phyloP scores from a whole-genome alignment of 768 basidiomycete genomes.

The Galerina sulciceps region DNA sequence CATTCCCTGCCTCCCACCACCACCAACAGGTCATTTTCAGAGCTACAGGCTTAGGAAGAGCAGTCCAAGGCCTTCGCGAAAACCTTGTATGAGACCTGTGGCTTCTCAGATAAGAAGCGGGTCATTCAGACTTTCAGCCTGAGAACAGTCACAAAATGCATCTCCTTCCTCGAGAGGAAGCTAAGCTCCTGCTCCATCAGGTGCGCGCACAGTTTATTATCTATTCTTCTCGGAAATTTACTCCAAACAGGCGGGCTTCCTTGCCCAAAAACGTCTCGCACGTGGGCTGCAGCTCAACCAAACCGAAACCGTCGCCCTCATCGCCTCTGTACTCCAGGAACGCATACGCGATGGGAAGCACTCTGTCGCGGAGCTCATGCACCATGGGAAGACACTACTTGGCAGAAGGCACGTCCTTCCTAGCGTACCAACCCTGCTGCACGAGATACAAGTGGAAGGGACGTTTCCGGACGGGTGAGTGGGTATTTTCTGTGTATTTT shows the following conservation, averaged over 20 bases:
- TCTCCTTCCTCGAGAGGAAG: conserved; percentile 75
- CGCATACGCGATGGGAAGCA: conserved; percentile 89
- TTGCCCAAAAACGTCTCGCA: conserved; percentile 94
- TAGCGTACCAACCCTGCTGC: conserved; percentile 72
- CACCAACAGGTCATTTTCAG: background rate
- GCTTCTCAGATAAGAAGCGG: no score
- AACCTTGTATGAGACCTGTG: background rate
- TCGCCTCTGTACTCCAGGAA: conserved; percentile 92
- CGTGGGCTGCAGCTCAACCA: conserved; percentile 89
- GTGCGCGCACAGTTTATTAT: conserved; percentile 23
- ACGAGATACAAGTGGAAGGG: conserved; percentile 94
- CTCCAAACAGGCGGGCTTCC: conserved; percentile 66
- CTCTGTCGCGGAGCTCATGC: conserved; percentile 91
- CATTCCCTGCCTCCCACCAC: background rate
- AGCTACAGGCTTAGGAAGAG: no score
- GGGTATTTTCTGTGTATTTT: background rate
- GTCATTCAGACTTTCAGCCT: no score
- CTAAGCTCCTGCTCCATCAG: conserved; percentile 78
- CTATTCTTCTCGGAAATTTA: background rate
- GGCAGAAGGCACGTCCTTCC: conserved; percentile 90
- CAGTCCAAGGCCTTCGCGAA: background rate
- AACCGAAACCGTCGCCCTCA: conserved; percentile 87
- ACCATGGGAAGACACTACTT: conserved; percentile 85
- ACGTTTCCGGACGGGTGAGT: conserved; percentile 85
- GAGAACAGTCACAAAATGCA: conserved; percentile 48